A percentile compares a stretch with the other conserved stretches of the same genome.
phyloP scores from a whole-genome alignment of 345 rosid species.

The Eucalyptus polybractea region DNA sequence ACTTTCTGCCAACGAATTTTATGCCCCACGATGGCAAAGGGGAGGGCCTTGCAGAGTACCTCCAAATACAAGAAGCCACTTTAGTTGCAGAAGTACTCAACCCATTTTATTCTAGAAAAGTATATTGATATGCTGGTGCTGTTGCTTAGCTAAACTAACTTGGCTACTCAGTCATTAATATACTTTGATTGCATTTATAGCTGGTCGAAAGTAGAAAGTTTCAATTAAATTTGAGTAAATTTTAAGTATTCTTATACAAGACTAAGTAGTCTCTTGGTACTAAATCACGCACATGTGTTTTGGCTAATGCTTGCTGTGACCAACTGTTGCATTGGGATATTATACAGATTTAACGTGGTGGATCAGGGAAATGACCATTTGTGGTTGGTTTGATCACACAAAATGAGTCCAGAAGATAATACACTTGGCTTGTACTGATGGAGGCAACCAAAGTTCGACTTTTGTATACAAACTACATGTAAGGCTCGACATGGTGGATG shows the following conservation, averaged over 20 bases:
- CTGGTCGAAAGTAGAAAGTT: not conserved
- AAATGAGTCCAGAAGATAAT: not conserved
- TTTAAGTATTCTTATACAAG: not conserved
- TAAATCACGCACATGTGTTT: not conserved
- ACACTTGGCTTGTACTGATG: not conserved
- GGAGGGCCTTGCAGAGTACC: not conserved
- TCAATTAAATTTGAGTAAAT: not conserved
- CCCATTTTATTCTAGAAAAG: not conserved
- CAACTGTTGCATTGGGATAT: not conserved
- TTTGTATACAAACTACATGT: not conserved
- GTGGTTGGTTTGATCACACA: not conserved
- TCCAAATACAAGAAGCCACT: not conserved
- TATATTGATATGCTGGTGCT: not conserved
- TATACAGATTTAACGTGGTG: not conserved
- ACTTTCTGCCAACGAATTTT: constrained; percentile 26
- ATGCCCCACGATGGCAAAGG: constrained; percentile 66
- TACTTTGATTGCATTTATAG: not conserved
- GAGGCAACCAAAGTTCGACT: not conserved
- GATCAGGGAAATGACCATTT: not conserved
- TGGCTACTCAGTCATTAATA: not conserved
- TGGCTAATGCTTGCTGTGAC: not conserved
- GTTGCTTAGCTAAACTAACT: not conserved
- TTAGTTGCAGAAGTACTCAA: not conserved
- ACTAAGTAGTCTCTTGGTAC: not conserved
- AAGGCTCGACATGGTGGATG: not conserved